Base-by-base conservation (phyloP, 306 rosid species). In the Cicer bijugum region DNA sequence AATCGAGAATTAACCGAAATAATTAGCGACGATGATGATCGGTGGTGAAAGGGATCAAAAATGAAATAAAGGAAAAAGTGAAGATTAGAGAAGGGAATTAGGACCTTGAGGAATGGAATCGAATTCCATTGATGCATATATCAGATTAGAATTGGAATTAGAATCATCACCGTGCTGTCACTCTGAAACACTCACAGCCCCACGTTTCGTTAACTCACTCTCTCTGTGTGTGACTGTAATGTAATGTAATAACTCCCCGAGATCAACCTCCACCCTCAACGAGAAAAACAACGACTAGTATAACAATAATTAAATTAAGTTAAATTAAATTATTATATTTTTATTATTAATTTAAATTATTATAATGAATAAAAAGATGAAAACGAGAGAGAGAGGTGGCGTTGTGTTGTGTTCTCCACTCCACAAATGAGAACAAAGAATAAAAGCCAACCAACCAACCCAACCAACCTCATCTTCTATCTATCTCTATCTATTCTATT, bases 361-460 rank as follows among this genome's bases (percentile, higher is more conserved):
- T 16, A 9, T 17, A 1, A 53, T 28, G 3, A 28, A 28, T 28
- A 3, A 28, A 3, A 28, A 28, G 33, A 28, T 28, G 33, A 28
- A 28, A 28, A 28, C 33, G 33, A 60, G 43, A 69, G n/a, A 69
- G n/a, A 73, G 84, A 74, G 79, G 76, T 44, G 65, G 90, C 86
- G 86, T 69, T 83, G 89, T 77, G 85, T 82, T 33, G 66, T 84
- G 87, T 85, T 81, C 91, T 89, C 87, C 87, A 69, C 92, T 91
- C 98, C 96, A 91, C 97, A 93, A 87, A 85, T 81, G 81, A 85
- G 88, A 77, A 84, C 82, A 82, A 84, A 51, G 97, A 85, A 91
- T 89, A 89, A 88, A 84, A 91, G 85, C 89, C 90, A 91, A 82
- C 93, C 97, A 89, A 69, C 85, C 85, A 59, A 59, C 42, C 66